phyloP scores from a whole-genome alignment of 2,329 filamentous ascomycete genomes.

The Scedosporium aurantiacum region DNA sequence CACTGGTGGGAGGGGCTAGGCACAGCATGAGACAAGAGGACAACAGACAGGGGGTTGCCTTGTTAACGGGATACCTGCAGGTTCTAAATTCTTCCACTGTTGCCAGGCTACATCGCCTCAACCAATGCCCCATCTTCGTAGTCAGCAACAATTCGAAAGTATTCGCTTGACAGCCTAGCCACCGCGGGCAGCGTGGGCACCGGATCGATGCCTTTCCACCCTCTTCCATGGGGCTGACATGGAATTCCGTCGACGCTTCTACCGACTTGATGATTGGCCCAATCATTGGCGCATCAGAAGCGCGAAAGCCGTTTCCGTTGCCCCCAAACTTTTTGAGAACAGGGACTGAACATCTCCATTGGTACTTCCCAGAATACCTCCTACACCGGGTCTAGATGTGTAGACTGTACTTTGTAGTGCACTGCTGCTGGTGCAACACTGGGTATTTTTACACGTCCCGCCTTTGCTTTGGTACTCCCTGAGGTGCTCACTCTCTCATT shows the following conservation, averaged over 20 bases:
- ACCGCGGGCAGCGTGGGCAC: not conserved
- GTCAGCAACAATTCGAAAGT: not conserved
- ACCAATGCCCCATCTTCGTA: not conserved
- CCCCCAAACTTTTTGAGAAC: not conserved
- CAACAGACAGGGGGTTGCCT: not conserved
- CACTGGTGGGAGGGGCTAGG: not conserved
- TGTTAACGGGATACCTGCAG: not conserved
- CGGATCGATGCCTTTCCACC: constrained; percentile 2
- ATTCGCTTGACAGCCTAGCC: not conserved
- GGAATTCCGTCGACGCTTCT: constrained; percentile 1
- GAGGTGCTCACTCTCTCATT: too few relatives aligned
- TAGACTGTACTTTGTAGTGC: not conserved
- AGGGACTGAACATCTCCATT: not conserved
- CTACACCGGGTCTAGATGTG: not conserved
- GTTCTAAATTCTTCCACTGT: not conserved
- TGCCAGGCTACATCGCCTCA: not conserved
- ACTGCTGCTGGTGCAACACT: not conserved
- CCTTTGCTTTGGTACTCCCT: not conserved
- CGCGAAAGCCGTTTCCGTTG: too few relatives aligned
- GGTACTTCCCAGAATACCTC: not conserved
- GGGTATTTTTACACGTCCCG: too few relatives aligned
- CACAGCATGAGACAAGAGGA: not conserved
- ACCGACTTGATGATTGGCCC: not conserved
- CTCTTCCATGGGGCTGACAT: constrained; percentile 7
- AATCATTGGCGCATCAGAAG: constrained; percentile 3